Percentiles rank a stretch among this genome's conserved stretches.
Evolutionary conservation across 2,329 filamentous ascomycete genomes (phyloP).

Genomic region (Fusarium haematococcum): DNA sequence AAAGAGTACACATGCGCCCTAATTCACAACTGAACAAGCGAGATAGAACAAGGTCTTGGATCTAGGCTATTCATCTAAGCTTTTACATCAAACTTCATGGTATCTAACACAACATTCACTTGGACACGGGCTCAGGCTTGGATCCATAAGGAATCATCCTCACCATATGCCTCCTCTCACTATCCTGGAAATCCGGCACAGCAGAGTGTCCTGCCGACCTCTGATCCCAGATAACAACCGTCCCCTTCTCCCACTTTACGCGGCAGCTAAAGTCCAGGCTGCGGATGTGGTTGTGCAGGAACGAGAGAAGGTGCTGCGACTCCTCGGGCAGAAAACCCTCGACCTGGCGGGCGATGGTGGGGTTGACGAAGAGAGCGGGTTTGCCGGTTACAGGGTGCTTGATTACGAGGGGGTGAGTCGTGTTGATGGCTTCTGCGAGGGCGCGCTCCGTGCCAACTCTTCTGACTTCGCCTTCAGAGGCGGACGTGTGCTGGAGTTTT

Average conservation of each 20-base stretch:
- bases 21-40: neutral
- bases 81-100: neutral
- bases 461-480: constrained; percentile 46
- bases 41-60: neutral
- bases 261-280: constrained; percentile 49
- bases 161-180: constrained; percentile 48
- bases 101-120: neutral
- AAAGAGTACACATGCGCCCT: neutral
- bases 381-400: constrained; percentile 45
- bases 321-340: constrained; percentile 48
- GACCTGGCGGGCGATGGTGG: constrained; percentile 44
- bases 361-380: constrained; percentile 45
- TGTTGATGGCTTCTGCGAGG: constrained; percentile 44
- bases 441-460: constrained; percentile 45
- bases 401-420: constrained; percentile 46
- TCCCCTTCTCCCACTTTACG: constrained; percentile 45
- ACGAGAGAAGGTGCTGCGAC: constrained; percentile 43
- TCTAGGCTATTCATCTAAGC: neutral
- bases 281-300: constrained; percentile 45
- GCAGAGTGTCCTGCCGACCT: constrained; percentile 42
- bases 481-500: constrained; percentile 40
- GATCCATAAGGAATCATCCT: constrained; percentile 47
- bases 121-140: constrained; percentile 29
- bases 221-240: constrained; percentile 49
- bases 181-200: constrained; percentile 46